Evolutionary conservation across 768 basidiomycete species (phyloP).

Genomic region (Amanita pseudoporphyria): DNA sequence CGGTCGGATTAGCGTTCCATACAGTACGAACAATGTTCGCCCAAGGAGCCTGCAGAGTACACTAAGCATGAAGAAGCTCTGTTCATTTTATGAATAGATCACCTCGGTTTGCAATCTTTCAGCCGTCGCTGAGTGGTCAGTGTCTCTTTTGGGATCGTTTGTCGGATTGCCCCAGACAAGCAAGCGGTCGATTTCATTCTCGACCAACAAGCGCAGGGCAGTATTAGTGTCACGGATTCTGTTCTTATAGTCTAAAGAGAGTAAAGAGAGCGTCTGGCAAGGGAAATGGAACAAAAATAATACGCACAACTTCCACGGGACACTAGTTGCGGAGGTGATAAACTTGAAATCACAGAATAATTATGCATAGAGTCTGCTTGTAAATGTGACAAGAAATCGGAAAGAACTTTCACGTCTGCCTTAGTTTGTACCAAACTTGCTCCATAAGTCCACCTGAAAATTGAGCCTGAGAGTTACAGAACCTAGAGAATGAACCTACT

Average conservation of each 20-base stretch:
- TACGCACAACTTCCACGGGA: slow-evolving; percentile 33
- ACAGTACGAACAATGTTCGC: slow-evolving; percentile 53
- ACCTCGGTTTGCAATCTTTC: slow-evolving; percentile 59
- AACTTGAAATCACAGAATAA: slow-evolving; percentile 46
- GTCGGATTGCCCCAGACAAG: slow-evolving; percentile 87
- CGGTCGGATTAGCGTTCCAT: slow-evolving; percentile 78
- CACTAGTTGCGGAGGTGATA: slow-evolving; percentile 40
- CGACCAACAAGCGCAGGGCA: slow-evolving; percentile 75
- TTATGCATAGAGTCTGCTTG: slow-evolving; percentile 65
- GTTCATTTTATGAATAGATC: neutral
- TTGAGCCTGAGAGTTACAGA: slow-evolving; percentile 5
- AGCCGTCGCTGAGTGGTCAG: slow-evolving; percentile 42
- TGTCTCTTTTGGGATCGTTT: slow-evolving; percentile 62
- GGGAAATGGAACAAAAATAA: neutral
- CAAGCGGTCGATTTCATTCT: slow-evolving; percentile 83
- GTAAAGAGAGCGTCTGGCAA: slow-evolving; percentile 13
- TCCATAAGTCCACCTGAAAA: slow-evolving; percentile 87
- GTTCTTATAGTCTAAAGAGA: slow-evolving; percentile 39
- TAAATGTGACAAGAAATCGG: slow-evolving; percentile 73
- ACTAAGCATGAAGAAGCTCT: neutral
- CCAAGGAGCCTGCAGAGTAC: slow-evolving; percentile 47
- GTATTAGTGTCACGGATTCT: slow-evolving; percentile 60
- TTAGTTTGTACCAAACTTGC: slow-evolving; percentile 85
- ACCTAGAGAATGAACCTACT: slow-evolving; percentile 41
- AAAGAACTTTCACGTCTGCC: slow-evolving; percentile 79